Evolutionary conservation across 2,329 filamentous ascomycete species (phyloP).

Genomic region (Dothidotthia symphoricarpi): DNA sequence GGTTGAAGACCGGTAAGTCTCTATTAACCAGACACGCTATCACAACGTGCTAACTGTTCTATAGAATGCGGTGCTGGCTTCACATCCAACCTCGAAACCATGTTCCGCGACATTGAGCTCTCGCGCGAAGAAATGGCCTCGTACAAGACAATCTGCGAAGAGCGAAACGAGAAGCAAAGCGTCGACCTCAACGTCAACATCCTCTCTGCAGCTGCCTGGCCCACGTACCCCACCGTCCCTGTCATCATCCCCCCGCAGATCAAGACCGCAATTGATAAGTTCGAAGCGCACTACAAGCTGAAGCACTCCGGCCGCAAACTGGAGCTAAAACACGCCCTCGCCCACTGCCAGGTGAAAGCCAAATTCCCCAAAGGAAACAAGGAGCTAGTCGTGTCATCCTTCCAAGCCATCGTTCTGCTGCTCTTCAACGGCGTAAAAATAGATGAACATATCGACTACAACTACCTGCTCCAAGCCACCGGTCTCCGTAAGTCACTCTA

Average conservation of each 20-base stretch:
- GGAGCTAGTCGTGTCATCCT: slow-evolving; percentile 85
- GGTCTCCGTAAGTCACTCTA: slow-evolving; percentile 59
- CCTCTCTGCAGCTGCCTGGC: slow-evolving; percentile 90
- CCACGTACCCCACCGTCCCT: slow-evolving; percentile 75
- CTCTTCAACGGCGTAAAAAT: slow-evolving; percentile 75
- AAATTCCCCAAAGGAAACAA: slow-evolving; percentile 77
- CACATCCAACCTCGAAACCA: slow-evolving; percentile 95
- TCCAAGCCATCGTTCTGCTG: slow-evolving; percentile 86
- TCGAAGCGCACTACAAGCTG: slow-evolving; percentile 79
- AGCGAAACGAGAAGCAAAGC: slow-evolving; percentile 55
- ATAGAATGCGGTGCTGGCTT: slow-evolving; percentile 87
- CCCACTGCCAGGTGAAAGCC: slow-evolving; percentile 82
- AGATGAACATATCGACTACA: slow-evolving; percentile 68
- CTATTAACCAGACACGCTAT: neutral
- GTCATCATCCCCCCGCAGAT: slow-evolving; percentile 76
- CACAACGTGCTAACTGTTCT: slow-evolving; percentile 9
- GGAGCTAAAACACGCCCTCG: slow-evolving; percentile 90
- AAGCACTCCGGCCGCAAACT: slow-evolving; percentile 88
- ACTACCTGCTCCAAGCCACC: slow-evolving; percentile 71
- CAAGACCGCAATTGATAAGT: slow-evolving; percentile 72
- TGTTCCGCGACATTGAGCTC: slow-evolving; percentile 98
- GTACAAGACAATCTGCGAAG: slow-evolving; percentile 69
- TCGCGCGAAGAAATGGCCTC: slow-evolving; percentile 89
- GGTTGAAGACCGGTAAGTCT: slow-evolving; percentile 67
- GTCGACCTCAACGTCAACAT: slow-evolving; percentile 84